Evolutionary conservation across 257 asterid genomes (phyloP).

Genomic region (Paraleonurus japonicus): DNA sequence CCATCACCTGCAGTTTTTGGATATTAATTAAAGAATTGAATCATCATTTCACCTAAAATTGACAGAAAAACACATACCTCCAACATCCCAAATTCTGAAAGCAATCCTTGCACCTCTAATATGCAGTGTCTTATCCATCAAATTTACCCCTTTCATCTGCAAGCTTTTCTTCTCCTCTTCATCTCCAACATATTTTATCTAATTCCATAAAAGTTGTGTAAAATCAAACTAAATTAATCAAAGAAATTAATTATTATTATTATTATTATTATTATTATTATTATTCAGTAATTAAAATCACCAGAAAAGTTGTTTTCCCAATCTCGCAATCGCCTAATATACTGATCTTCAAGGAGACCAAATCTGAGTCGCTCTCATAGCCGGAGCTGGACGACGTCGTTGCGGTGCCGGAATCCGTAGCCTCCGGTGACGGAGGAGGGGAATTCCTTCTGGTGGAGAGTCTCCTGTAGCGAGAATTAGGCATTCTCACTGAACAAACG

Average conservation of each 20-base stretch:
- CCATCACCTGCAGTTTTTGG: conserved; percentile 48
- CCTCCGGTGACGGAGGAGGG: conserved; percentile 21
- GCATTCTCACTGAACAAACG: conserved; percentile 54
- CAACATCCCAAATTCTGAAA: conserved; percentile 89
- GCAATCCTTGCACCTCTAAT: conserved; percentile 81
- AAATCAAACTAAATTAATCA: too few relatives aligned
- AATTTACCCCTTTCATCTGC: conserved; percentile 74
- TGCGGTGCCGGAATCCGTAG: conserved; percentile 13
- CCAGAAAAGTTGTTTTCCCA: conserved; percentile 91
- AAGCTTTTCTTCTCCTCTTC: conserved; percentile 62
- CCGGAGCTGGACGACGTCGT: conserved; percentile 37
- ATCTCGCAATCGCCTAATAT: conserved; percentile 86
- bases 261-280: not conserved
- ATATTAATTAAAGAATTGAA: not conserved
- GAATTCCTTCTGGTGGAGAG: conserved; percentile 34
- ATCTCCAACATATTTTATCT: conserved; percentile 86
- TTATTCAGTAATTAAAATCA: conserved; percentile 17
- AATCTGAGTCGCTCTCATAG: conserved; percentile 67
- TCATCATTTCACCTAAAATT: conserved; percentile 21
- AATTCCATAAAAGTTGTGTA: too few relatives aligned
- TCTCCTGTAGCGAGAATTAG: conserved; percentile 43
- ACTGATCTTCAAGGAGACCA: conserved; percentile 80
- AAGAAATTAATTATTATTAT: not conserved
- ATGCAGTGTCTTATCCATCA: conserved; percentile 66
- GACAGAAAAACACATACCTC: conserved; percentile 45